Evolutionary conservation across 2,329 filamentous ascomycete genomes (phyloP), one percentile per base, ranked within the genome.

Genomic region (Pseudopithomyces chartarum): DNA sequence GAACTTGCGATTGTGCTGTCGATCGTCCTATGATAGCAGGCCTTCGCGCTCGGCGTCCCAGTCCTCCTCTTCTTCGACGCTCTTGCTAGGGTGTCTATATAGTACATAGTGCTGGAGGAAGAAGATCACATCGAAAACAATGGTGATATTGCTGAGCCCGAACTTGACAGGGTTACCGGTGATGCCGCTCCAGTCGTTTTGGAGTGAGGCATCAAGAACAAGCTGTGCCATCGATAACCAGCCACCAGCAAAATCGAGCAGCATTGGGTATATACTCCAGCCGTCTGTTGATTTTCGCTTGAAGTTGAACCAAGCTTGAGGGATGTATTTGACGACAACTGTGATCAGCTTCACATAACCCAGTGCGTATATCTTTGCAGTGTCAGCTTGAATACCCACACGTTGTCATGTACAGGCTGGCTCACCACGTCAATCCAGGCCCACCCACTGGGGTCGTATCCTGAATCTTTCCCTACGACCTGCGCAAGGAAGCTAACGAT

Each of bases 161-260:
- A 98, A 87, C 79, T 98, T 99, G 65, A 95, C 89, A 0, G 92
- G 91, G 74, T 98, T 98, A 1, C 93, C 94, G 0, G 89, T 92
- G 56, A 98, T 82, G 20, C 94, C 95, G 46, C 88, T 90, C 93
- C 94, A 97, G 78, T 97, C 92, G 54, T 84, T 84, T 74, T 95
- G 88, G 36, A 96, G 78, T 56, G 89, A 91, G 57, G 91, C 92
- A 78, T 98, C 95, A 59, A 98, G 87, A 20, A 88, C 79, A 60
- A 96, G 84, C 77, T 99, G 95, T 2, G 85, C 78, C 51, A 97
- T 83, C 57, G 91, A 96, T 48, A 98, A 80, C 17, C 95, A 71
- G 34, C 94, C 92, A 36, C 95, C 95, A 1, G 82, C 80, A 57
- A 97, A 84, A 73, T 98, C 95, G 10, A 97, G 82, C 45, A 97